Evolutionary conservation across 2,329 filamentous ascomycete species (phyloP).

Genomic region (Talaromyces sp.): DNA sequence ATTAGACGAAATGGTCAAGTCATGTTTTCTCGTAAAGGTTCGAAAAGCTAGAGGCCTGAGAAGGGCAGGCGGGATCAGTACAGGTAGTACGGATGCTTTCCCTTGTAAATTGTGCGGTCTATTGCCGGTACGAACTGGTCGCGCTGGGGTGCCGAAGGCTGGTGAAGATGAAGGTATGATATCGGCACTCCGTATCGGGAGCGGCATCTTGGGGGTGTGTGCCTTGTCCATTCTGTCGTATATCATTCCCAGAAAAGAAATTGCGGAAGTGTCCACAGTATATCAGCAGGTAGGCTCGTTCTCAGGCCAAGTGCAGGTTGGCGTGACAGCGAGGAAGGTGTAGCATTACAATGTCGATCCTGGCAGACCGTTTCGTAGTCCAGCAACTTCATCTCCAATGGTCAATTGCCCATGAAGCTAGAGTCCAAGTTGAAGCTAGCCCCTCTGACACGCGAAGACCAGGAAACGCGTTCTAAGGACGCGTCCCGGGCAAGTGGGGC

Average conservation of each 20-base stretch:
- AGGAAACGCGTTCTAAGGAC: conserved; percentile 8
- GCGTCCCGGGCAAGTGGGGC: not conserved
- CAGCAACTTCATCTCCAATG: not conserved
- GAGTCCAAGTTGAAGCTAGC: not conserved
- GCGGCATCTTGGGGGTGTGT: conserved; percentile 22
- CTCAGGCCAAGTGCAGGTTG: not conserved
- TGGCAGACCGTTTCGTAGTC: not conserved
- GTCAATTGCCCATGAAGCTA: not conserved
- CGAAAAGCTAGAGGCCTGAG: conserved; percentile 88
- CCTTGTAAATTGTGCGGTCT: conserved; percentile 18
- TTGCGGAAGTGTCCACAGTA: conserved; percentile 9
- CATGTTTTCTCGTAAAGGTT: conserved; percentile 96
- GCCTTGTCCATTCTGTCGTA: conserved; percentile 25
- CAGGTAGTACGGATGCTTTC: conserved; percentile 66
- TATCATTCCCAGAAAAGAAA: not conserved
- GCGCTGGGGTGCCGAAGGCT: conserved; percentile 80
- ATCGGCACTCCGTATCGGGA: conserved; percentile 39
- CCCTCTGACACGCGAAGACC: not conserved
- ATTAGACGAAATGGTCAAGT: conserved; percentile 82
- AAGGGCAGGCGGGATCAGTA: conserved; percentile 81
- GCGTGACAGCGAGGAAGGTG: not conserved
- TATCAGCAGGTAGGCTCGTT: not conserved
- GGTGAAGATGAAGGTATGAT: conserved; percentile 83
- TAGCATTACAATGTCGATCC: not conserved
- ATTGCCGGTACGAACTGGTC: conserved; percentile 56